Conservation (phyloP, 75 land plant genomes). For the Cunninghamia lanceolata region DNA sequence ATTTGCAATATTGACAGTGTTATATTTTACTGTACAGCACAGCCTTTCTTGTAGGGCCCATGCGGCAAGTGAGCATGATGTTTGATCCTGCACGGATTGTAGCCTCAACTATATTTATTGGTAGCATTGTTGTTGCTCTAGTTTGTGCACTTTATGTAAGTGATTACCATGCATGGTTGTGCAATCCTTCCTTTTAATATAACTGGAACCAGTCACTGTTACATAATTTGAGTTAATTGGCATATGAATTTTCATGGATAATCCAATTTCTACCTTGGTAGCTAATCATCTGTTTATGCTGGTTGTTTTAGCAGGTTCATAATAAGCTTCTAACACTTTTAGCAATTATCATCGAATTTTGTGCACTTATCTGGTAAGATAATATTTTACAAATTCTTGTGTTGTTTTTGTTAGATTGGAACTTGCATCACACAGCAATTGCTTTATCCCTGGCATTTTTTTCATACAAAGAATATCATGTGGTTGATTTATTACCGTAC, state of each 20-base stretch:
- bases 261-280: background rate
- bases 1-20: constrained; percentile 18
- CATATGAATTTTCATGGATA: background rate
- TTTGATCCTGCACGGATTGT: constrained; percentile 84
- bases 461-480: background rate
- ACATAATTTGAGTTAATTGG: background rate
- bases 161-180: constrained; percentile 4
- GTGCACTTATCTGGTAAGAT: constrained; percentile 73
- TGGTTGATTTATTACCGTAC: background rate
- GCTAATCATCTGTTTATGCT: background rate
- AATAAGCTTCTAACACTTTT: constrained; percentile 63
- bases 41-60: constrained; percentile 78
- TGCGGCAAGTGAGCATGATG: constrained; percentile 80
- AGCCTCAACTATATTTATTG: constrained; percentile 67
- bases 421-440: background rate
- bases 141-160: constrained; percentile 87
- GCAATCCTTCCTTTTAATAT: background rate
- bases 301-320: constrained; percentile 44
- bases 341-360: constrained; percentile 65
- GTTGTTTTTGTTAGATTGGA: constrained; percentile 4
- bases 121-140: constrained; percentile 68
- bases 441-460: background rate
- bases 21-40: constrained; percentile 62
- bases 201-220: background rate
- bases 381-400: background rate